Conservation (phyloP, 257 asterid species). For the Paraleonurus japonicus region DNA sequence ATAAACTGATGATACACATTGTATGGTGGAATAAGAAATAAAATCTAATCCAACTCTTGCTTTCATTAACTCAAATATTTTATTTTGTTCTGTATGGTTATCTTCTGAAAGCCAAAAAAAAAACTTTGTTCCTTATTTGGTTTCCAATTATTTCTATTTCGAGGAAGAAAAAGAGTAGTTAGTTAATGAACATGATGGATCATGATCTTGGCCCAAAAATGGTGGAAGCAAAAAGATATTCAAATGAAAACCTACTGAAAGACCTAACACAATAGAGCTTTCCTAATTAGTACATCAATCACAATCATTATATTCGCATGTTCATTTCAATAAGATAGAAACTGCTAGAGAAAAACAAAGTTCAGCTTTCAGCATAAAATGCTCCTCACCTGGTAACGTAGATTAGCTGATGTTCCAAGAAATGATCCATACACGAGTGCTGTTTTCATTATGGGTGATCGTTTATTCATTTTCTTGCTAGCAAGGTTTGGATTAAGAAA, state of each 20-base stretch:
- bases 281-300: background rate
- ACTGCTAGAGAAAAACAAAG: background rate
- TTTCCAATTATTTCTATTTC: background rate
- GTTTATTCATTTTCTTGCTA: conserved; percentile 45
- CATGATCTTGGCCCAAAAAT: background rate
- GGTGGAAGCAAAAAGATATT: background rate
- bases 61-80: background rate
- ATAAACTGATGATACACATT: background rate
- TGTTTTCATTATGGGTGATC: conserved; percentile 89
- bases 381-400: conserved; percentile 80
- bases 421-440: conserved; percentile 71
- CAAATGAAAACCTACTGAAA: background rate
- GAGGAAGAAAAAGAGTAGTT: background rate
- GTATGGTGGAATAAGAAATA: background rate
- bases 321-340: conserved; percentile 7
- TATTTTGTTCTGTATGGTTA: background rate
- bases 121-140: background rate
- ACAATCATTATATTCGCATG: background rate
- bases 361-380: conserved; percentile 6
- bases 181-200: background rate
- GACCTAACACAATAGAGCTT: background rate
- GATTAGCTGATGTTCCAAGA: conserved; percentile 87
- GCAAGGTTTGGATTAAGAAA: conserved; percentile 53
- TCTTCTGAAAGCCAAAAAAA: too few species aligned
- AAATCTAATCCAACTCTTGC: background rate